phyloP scores from a whole-genome alignment of 768 basidiomycete genomes.

The Pisolithus orientalis region DNA sequence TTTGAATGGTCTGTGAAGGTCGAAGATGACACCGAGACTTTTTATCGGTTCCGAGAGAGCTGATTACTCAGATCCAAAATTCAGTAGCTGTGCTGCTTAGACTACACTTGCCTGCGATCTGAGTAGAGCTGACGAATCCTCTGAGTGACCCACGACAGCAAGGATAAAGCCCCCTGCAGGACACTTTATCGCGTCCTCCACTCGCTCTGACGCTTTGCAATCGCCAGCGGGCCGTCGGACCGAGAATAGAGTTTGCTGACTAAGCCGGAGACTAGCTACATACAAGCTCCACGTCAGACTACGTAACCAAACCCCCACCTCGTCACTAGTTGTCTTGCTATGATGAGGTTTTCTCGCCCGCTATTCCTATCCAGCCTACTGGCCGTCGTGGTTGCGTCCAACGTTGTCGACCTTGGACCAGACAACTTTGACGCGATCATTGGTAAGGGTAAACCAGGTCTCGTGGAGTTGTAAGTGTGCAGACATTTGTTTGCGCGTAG shows the following conservation, averaged over 20 bases:
- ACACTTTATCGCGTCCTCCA: no score
- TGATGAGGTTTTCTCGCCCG: constrained; percentile 49
- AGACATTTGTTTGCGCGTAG: neutral
- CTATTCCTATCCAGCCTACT: constrained; percentile 52
- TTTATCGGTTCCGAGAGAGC: no score
- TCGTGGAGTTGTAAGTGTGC: constrained; percentile 82
- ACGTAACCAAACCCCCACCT: constrained; percentile 5
- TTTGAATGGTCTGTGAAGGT: neutral
- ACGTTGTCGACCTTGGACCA: constrained; percentile 74
- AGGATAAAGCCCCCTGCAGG: no score
- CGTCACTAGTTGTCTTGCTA: constrained; percentile 27
- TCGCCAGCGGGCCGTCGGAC: neutral
- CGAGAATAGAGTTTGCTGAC: constrained; percentile 1
- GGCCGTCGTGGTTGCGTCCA: constrained; percentile 60
- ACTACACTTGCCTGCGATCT: no score
- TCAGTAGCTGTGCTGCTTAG: no score
- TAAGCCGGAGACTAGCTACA: neutral
- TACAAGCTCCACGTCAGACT: constrained; percentile 25
- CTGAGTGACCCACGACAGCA: no score
- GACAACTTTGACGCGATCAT: constrained; percentile 71
- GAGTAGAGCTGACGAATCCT: no score
- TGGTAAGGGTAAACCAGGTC: constrained; percentile 74
- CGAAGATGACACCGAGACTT: no score
- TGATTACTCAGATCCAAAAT: no score
- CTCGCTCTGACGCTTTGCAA: no score